These are phyloP conservation scores for Lactarius pseudohatsudake DNA, from an alignment of 768 basidiomycete species.

Conservation along the genomic window DNA sequence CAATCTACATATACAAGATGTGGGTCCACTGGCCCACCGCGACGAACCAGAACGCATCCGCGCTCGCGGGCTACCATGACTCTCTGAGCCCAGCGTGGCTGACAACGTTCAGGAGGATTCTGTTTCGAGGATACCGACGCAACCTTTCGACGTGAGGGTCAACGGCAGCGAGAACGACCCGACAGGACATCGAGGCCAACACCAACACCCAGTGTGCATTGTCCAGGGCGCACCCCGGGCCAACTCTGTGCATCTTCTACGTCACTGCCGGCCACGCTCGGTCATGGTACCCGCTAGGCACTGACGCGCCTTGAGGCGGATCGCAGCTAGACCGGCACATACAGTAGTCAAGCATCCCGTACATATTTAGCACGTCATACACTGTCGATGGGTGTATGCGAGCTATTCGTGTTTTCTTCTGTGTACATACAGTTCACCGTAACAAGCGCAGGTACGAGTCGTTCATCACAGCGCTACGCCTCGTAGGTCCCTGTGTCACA, in stretches of 20 bases:
- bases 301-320: neutral
- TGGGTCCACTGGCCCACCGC: neutral
- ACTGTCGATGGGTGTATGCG: neutral
- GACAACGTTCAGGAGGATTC: neutral
- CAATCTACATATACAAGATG: too few species aligned
- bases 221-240: neutral
- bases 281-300: neutral
- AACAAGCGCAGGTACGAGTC: too few species aligned
- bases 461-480: too few species aligned
- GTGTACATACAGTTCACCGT: neutral
- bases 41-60: neutral
- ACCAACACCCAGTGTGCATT: neutral
- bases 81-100: neutral
- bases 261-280: neutral
- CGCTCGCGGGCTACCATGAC: neutral
- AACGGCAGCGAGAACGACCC: neutral
- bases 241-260: neutral
- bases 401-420: neutral
- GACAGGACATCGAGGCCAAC: neutral
- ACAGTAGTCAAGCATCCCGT: neutral
- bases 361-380: neutral
- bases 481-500: too few species aligned
- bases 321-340: neutral
- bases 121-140: neutral
- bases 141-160: too few species aligned